Evolutionary conservation across 2,329 filamentous ascomycete genomes (phyloP), one percentile per base, ranked within the genome.

Genomic region (Ascosphaera acerosa): DNA sequence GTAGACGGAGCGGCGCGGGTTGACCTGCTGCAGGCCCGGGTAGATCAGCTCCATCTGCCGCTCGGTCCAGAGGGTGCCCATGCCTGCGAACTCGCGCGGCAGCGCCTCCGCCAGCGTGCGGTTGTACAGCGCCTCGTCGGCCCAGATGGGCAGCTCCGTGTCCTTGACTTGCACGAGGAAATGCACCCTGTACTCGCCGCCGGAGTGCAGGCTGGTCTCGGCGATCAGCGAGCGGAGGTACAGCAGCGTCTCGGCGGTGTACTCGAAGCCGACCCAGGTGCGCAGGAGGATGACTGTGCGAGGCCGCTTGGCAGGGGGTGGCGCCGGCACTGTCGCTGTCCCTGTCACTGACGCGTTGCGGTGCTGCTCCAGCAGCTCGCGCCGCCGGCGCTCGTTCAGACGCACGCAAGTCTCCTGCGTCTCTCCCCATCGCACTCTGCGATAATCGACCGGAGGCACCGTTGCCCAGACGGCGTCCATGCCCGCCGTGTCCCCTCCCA

Each of bases 21-120:
- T 65, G 34, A 62, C 61, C 38, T 89, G 78, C 44, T 78, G 72
- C 16, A 91, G 70, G 30, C 76, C 78, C 32, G 87, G 76, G 51
- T 94, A 97, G 42, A 90, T 64, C 35, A 81, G 66, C 32, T 74
- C 62, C 81, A 94, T 92, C 51, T 92, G 81, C 15, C 75, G 73
- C 50, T 90, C 81, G 1, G 78, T 87, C 87, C 87, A 97, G 4
- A 94, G 62, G 0, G 77, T 90, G 14, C 76, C 76, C 46, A 97
- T 70, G 29, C 77, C 77, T 40, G 66, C 73, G 53, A 97, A 92
- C 45, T 97, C 87, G 39, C 69, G 62, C 0, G 87, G 46, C 75
- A 73, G 34, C 61, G 73, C 44, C 60, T 62, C 46, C 63, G 59
- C 55, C 72, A 92, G 31, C 60, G 84, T 65, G 10, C 64, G 60